Base-by-base conservation (phyloP, 495 filamentous ascomycete genomes). In the Patellaria atrata region DNA sequence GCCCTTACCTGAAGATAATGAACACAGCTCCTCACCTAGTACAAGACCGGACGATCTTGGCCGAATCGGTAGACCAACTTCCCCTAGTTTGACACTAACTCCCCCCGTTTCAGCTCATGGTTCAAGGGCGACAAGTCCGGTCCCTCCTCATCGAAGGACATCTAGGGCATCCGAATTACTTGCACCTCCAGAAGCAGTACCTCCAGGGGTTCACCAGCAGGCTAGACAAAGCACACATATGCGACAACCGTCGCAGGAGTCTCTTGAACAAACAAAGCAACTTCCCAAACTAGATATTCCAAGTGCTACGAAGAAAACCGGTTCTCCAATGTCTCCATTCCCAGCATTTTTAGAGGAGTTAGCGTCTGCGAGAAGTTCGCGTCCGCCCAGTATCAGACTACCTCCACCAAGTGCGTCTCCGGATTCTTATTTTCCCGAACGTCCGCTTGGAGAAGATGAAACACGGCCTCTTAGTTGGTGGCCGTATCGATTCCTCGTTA, bases 401-500 rank as follows among this genome's bases (percentile, higher is more conserved):
- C 59, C 67, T 5, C 58, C 67, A 16, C 53, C 64, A 12, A 60
- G 61, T 19, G 59, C 66, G 13, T 73, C 68, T 12, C 61, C 64
- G n/a, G 61, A 69, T 32, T 60, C 57, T 27, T 27, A n/a, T 43
- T 51, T 57, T 28, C 20, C 54, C 57, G 18, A 47, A 53, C 37
- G 44, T 30, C 21, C 24, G 23, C 30, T 33, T 56, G n/a, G 33
- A 48, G 4, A 44, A 23, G 20, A 27, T 26, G 2, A 40, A 44
- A 11, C 36, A 44, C 21, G 37, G 19, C 49, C 50, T 5, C 37
- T 46, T 21, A 30, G 37, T 21, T 61, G 78, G 75, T 92, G 82
- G 82, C 80, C 79, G 7, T 78, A 80, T 51, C 60, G 53, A 14
- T 20, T 77, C n/a, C 57, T 87, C 1, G 75, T 82, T 4, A 58